phyloP scores from a whole-genome alignment of 371 early-diverging fungal genomes.

The Lichtheimia ramosa region DNA sequence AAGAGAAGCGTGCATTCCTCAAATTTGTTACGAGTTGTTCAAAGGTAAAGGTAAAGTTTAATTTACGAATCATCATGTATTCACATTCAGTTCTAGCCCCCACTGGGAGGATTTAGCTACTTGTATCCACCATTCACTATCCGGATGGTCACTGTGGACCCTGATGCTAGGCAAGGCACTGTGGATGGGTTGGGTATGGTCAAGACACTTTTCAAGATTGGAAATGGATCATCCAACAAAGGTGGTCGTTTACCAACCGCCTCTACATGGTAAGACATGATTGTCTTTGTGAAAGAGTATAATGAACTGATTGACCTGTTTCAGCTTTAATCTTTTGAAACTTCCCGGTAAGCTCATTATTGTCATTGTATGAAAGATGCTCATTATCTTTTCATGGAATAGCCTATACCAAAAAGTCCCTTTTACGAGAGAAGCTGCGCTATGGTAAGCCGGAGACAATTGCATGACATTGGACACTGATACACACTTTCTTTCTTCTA shows the following conservation, averaged over 20 bases:
- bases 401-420: slow-evolving; percentile 56
- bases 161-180: slow-evolving; percentile 8
- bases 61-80: not conserved
- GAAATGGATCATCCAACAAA: slow-evolving; percentile 20
- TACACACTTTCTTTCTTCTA: slow-evolving; percentile 13
- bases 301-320: not conserved
- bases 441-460: slow-evolving; percentile 35
- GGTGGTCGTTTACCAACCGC: slow-evolving; percentile 55
- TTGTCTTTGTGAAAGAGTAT: too few species aligned
- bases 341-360: slow-evolving; percentile 59
- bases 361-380: not conserved
- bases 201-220: slow-evolving; percentile 51
- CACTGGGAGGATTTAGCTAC: slow-evolving; percentile 84
- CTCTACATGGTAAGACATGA: slow-evolving; percentile 43
- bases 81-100: slow-evolving; percentile 59
- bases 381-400: not conserved
- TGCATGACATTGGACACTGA: not conserved
- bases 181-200: slow-evolving; percentile 24
- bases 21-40: slow-evolving; percentile 89
- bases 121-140: slow-evolving; percentile 75
- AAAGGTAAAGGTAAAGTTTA: slow-evolving; percentile 35
- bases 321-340: slow-evolving; percentile 87
- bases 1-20: slow-evolving; percentile 71
- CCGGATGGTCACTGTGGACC: slow-evolving; percentile 49
- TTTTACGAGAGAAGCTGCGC: slow-evolving; percentile 52